Evolutionary conservation across 371 early-diverging fungal species (phyloP).

Genomic region (Mucor lusitanicus): DNA sequence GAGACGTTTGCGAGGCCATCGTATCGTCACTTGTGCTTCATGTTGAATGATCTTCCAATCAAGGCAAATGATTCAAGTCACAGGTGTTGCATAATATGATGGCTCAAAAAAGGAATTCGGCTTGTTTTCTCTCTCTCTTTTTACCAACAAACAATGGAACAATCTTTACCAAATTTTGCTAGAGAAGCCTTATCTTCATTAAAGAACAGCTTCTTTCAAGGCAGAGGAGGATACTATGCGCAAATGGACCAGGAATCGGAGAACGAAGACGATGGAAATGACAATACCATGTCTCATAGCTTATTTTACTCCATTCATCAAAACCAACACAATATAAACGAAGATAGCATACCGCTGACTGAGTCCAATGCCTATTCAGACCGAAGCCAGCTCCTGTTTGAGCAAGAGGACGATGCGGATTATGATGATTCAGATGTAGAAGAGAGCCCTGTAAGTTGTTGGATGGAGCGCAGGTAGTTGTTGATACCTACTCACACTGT

Average conservation of each 20-base stretch:
- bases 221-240: slow-evolving; percentile 33
- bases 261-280: slow-evolving; percentile 37
- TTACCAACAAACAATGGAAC: slow-evolving; percentile 19
- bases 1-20: neutral
- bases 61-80: slow-evolving; percentile 11
- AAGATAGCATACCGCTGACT: slow-evolving; percentile 49
- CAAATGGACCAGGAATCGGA: slow-evolving; percentile 49
- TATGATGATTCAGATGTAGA: slow-evolving; percentile 4
- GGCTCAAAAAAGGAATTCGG: neutral
- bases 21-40: neutral
- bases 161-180: slow-evolving; percentile 30
- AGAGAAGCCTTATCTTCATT: slow-evolving; percentile 27
- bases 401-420: slow-evolving; percentile 21
- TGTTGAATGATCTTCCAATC: neutral
- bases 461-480: neutral
- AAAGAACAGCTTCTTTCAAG: slow-evolving; percentile 29
- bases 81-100: slow-evolving; percentile 12
- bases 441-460: slow-evolving; percentile 17
- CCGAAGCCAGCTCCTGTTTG: slow-evolving; percentile 46
- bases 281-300: slow-evolving; percentile 30
- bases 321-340: slow-evolving; percentile 20
- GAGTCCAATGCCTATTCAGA: slow-evolving; percentile 48
- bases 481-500: neutral
- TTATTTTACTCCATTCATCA: slow-evolving; percentile 46
- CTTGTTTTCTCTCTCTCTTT: slow-evolving; percentile 4